phyloP scores from a whole-genome alignment of 1,284 basidiomycete genomes.

The Schizopora paradoxa region DNA sequence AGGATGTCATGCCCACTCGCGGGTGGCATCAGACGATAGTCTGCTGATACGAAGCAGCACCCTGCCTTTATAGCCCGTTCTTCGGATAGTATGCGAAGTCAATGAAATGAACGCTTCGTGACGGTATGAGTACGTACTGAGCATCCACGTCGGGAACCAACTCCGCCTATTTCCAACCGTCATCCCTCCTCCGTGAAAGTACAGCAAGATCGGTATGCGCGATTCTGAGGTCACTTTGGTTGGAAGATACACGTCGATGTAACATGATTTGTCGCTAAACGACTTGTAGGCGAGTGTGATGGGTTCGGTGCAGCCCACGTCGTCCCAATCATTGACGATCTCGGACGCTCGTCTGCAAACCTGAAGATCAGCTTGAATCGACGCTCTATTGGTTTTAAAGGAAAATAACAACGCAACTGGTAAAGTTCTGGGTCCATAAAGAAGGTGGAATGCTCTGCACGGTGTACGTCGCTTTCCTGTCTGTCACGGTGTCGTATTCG shows the following conservation, averaged over 20 bases:
- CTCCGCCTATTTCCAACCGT: conserved; percentile 50
- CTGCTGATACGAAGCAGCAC: conserved; percentile 52
- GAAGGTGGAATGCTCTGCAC: too few species aligned
- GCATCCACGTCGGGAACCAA: conserved; percentile 60
- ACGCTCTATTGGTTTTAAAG: too few species aligned
- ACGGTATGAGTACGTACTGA: conserved; percentile 36
- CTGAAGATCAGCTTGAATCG: too few species aligned
- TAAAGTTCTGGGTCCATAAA: too few species aligned
- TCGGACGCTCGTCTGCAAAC: too few species aligned
- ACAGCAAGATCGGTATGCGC: conserved; percentile 43
- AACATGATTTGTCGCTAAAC: conserved; percentile 16
- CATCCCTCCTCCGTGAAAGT: conserved; percentile 61
- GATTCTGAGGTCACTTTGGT: not conserved
- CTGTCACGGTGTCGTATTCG: too few species aligned
- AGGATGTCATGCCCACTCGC: conserved; percentile 51
- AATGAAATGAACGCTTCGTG: too few species aligned
- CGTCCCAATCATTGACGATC: too few species aligned
- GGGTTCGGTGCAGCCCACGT: not conserved
- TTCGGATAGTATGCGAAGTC: conserved; percentile 21
- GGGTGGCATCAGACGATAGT: conserved; percentile 57
- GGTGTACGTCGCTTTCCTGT: too few species aligned
- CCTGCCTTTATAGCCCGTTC: conserved; percentile 41
- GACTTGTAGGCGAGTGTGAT: conserved; percentile 22
- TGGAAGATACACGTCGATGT: conserved; percentile 33
- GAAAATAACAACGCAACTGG: too few species aligned